Conservation (phyloP, 2,329 filamentous ascomycete species). For the Ophiocordyceps camponoti-rufipedis region DNA sequence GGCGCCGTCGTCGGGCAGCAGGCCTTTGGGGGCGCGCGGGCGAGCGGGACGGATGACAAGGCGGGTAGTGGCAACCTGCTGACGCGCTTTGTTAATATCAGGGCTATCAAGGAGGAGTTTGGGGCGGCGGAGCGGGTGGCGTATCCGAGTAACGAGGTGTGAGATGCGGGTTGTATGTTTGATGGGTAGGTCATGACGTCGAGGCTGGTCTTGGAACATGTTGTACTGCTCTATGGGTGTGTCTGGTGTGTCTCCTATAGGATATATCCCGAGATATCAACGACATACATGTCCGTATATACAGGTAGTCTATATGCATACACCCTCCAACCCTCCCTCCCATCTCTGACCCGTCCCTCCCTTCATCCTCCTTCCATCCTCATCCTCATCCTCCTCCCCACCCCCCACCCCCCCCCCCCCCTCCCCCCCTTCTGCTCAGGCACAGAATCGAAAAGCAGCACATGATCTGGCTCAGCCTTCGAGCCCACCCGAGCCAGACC, state of each 20-base stretch:
- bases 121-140: conserved; percentile 38
- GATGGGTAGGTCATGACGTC: no score
- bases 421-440: not conserved
- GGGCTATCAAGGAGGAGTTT: conserved; percentile 63
- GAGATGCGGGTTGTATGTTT: conserved; percentile 3
- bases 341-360: no score
- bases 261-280: no score
- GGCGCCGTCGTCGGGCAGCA: conserved; percentile 58
- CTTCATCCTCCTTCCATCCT: no score
- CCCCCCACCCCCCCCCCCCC: not conserved
- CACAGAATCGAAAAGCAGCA: not conserved
- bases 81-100: conserved; percentile 45
- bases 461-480: not conserved
- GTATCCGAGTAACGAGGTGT: conserved; percentile 57
- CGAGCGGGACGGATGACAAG: conserved; percentile 58
- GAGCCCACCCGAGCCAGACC: not conserved
- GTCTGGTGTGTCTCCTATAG: no score
- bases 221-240: no score
- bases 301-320: no score
- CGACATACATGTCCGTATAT: no score
- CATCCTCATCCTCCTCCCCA: not conserved
- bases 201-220: no score
- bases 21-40: conserved; percentile 50
- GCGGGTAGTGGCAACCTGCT: conserved; percentile 47
- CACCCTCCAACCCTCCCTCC: no score